Conservation (phyloP, 2,329 filamentous ascomycete species). For the Xylariaceae sp. region DNA sequence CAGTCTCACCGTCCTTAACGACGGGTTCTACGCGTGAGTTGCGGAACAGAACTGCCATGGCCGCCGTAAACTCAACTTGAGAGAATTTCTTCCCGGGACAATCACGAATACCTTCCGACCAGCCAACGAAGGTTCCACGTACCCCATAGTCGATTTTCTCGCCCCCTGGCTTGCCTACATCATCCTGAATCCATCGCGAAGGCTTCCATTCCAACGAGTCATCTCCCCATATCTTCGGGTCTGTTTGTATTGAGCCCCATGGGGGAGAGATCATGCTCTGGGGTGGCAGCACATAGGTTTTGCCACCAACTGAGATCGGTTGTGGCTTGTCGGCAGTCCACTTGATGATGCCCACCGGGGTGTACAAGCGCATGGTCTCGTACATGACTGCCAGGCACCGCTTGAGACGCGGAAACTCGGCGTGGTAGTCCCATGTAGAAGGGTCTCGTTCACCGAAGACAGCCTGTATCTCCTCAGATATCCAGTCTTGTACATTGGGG, state of each 20-base stretch:
- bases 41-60: conserved; percentile 8
- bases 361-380: conserved; percentile 9
- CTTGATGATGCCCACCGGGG: conserved; percentile 3
- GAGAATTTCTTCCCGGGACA: conserved; percentile 31
- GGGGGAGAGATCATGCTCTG: conserved; percentile 4
- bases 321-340: not conserved
- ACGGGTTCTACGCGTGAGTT: conserved; percentile 1
- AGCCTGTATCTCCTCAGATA: not conserved
- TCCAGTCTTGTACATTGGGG: conserved; percentile 13
- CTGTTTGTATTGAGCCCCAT: conserved; percentile 3
- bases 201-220: conserved; percentile 3
- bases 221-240: conserved; percentile 3
- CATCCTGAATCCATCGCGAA: not conserved
- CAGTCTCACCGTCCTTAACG: not conserved
- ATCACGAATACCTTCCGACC: conserved; percentile 28
- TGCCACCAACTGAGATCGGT: not conserved
- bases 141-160: conserved; percentile 13
- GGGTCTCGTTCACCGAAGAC: not conserved
- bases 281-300: not conserved
- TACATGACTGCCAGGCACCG: conserved; percentile 3
- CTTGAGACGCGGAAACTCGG: not conserved
- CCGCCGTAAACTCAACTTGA: conserved; percentile 30
- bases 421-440: conserved; percentile 1
- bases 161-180: not conserved
- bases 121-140: conserved; percentile 21